Base-by-base conservation (phyloP, 192 early-diverging fungal genomes). In the Umbelopsis ramanniana region DNA sequence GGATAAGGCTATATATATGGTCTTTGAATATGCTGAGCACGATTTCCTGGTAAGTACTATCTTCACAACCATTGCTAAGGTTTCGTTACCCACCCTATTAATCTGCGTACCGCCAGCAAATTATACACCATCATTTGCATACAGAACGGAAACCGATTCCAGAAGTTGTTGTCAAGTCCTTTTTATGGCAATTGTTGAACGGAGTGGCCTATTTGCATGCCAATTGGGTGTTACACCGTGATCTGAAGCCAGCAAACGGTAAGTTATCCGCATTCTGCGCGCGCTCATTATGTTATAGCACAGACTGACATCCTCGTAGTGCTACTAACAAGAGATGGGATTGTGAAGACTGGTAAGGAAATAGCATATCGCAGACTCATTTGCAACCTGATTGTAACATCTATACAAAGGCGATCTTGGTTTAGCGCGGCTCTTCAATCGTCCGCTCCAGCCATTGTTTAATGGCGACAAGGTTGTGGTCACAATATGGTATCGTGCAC, bases 21-120 rank as follows among this genome's bases (percentile, higher is more conserved):
- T 98, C 43, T 94, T 98, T 88, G 96, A 97, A 48, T 98, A 96
- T 77, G 94, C 96, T 6, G 96, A 98, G 75, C 93, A 97, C 78
- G 96, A 98, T 79, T 86, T 95, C 57, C 76, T 94, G 75, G 91
- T 93, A 85, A 69, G 76, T 53, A 19, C 22, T 22, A 24, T 26
- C 5, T 54, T 11, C n/a, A 8, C 29, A 29, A 3, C 29, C 29
- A 29, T 29, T 29, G 29, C 1, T 29, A 29, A 29, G 29, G 29
- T 29, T 29, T 29, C 29, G 29, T 29, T 29, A 29, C 3, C 29
- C 29, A 29, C 1, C 3, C 29, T 29, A 29, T 29, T 29, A 29
- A 29, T 29, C 29, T 29, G 23, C 23, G 0, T 21, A 4, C 6
- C 9, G 29, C 4, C 76, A 93, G 79, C 93, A 95, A 86, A 97